Base-by-base conservation (phyloP, 352 stramenopile species). In the Pythium biforme region DNA sequence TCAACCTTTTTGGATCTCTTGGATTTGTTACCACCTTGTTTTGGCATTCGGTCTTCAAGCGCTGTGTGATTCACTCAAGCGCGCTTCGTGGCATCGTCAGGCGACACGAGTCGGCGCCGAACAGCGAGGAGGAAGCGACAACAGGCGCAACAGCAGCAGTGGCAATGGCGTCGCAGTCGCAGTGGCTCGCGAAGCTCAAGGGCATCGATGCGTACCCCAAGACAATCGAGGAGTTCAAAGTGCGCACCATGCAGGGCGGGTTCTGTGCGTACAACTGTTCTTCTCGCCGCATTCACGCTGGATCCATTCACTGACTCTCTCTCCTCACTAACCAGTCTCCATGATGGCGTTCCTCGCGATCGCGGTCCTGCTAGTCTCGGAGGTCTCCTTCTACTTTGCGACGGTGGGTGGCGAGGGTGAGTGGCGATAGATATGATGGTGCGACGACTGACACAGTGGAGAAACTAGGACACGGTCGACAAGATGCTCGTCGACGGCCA, bases 221-320 rank as follows among this genome's bases (percentile, higher is more conserved):
- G 77, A 93, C 86, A 27, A 90, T 94, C 58, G 86, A 94, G 55
- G 86, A 94, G 75, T 94, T 94, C 70, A 94, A 93, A 73, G 83
- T 93, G 57, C 82, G 83, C 62, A 94, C 86, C 40, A 80, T 88
- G 56, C 80, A 93, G 58, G 86, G 86, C 19, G 86, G 86, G 0
- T 39, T 94, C n/a, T 89, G 80, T 88, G 75, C 57, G 77, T 85
- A 19, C 27, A 27, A 17, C 29, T 8, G 2, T 29, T 17, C 20
- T 8, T 41, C 19, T 40, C 25, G 23, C 27, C 19, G 14, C 17
- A 12, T 3, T 31, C 23, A 11, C 6, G 34, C 34, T 4, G 34
- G 14, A 40, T 40, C 34, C 15, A 17, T 17, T 40, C 22, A 43
- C 50, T 59, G 46, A 51, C 59, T 56, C 34, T 25, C 26, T 62